Evolutionary conservation across 1,139 yeast genomes (phyloP).

Genomic region (Oligophagozyma castellii): DNA sequence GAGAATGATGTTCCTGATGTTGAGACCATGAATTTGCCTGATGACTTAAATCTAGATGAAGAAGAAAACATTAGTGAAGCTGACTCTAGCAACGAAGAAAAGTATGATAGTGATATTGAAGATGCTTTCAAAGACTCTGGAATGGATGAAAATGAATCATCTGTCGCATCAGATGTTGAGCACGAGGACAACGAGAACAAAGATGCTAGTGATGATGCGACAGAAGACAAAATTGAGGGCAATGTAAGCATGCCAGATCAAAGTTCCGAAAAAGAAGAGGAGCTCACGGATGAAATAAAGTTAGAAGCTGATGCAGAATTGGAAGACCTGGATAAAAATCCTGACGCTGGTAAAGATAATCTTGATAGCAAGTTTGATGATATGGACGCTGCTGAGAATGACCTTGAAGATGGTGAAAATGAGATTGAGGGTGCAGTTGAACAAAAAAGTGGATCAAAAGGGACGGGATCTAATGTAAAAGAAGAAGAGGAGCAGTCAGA

Average conservation of each 20-base stretch:
- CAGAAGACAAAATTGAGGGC: slow-evolving; percentile 12
- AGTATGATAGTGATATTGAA: slow-evolving; percentile 14
- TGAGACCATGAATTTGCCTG: slow-evolving; percentile 74
- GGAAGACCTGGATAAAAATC: slow-evolving; percentile 4
- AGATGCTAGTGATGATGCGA: slow-evolving; percentile 21
- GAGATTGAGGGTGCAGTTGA: slow-evolving; percentile 57
- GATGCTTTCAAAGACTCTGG: slow-evolving; percentile 23
- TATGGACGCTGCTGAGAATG: slow-evolving; percentile 32
- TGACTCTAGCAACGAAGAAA: slow-evolving; percentile 31
- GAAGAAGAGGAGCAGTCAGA: slow-evolving; percentile 55
- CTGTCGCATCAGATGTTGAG: slow-evolving; percentile 23
- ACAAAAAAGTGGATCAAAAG: slow-evolving; percentile 56
- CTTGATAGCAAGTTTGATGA: slow-evolving; percentile 25
- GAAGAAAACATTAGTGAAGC: slow-evolving; percentile 51
- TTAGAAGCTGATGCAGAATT: slow-evolving; percentile 19
- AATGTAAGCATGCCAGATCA: slow-evolving; percentile 24
- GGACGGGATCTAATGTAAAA: slow-evolving; percentile 67
- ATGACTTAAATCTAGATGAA: slow-evolving; percentile 69
- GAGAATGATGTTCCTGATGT: slow-evolving; percentile 67
- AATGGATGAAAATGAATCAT: slow-evolving; percentile 22
- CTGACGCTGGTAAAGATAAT: slow-evolving; percentile 11
- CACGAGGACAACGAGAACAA: slow-evolving; percentile 18
- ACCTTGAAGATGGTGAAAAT: slow-evolving; percentile 38
- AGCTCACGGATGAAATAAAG: slow-evolving; percentile 15
- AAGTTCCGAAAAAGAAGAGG: slow-evolving; percentile 14